Percentiles rank a stretch among this genome's conserved stretches.
phyloP scores from a whole-genome alignment of 176 grass and related monocot genomes.

The Cenchrus americanus region DNA sequence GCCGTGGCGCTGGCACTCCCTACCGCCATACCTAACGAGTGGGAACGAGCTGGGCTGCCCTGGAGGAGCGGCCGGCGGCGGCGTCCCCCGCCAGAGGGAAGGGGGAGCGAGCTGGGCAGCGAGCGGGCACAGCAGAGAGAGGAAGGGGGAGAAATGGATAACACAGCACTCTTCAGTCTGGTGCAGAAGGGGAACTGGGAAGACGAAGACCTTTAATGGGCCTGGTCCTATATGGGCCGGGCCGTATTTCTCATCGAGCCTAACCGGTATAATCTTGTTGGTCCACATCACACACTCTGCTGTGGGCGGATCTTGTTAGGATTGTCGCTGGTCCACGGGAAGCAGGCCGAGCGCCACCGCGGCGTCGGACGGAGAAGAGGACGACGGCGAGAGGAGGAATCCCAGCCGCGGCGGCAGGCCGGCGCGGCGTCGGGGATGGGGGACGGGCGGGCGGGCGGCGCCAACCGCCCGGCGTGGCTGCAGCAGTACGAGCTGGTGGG shows the following conservation, averaged over 20 bases:
- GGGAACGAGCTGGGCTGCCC: not conserved
- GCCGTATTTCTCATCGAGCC: not conserved
- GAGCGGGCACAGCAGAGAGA: not conserved
- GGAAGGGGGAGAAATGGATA: constrained; percentile 40
- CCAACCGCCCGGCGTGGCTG: constrained; percentile 86
- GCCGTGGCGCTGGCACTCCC: constrained; percentile 31
- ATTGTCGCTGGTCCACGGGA: not conserved
- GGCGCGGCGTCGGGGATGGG: constrained; percentile 60
- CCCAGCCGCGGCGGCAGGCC: constrained; percentile 7
- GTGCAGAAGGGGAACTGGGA: too few species aligned
- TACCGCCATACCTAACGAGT: constrained; percentile 21
- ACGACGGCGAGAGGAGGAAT: not conserved
- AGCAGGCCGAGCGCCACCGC: constrained; percentile 22
- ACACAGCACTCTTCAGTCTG: not conserved
- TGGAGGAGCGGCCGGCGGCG: constrained; percentile 27
- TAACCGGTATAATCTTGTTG: not conserved
- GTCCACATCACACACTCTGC: not conserved
- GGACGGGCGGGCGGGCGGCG: constrained; percentile 65
- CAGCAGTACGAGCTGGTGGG: constrained; percentile 96
- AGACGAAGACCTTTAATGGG: constrained; percentile 10
- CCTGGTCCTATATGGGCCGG: not conserved
- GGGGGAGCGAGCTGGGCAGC: too few species aligned
- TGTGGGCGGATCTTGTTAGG: not conserved
- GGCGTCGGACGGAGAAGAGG: constrained; percentile 19
- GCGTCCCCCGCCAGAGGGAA: not conserved